phyloP scores from a whole-genome alignment of 177 flowering plant genomes.

The Vitis hybrid region DNA sequence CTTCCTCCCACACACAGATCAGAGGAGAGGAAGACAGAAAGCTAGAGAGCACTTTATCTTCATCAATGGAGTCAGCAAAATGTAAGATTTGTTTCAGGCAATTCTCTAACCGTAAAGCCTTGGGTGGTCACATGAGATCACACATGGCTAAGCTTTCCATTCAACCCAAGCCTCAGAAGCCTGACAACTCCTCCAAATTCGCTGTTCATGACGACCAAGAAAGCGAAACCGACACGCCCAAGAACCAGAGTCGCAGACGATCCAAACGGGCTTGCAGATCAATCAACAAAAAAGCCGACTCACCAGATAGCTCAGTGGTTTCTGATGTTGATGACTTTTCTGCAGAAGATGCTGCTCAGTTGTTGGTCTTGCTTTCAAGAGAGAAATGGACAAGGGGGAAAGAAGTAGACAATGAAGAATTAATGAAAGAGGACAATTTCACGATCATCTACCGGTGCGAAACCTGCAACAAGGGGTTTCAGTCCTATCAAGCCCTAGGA shows the following conservation, averaged over 20 bases:
- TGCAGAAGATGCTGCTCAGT: constrained; percentile 26
- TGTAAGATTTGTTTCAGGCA: constrained; percentile 34
- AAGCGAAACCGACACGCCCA: constrained; percentile 17
- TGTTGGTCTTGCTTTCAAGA: constrained; percentile 27
- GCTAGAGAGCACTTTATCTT: neutral
- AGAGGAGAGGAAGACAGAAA: neutral
- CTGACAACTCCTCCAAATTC: neutral
- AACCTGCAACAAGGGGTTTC: constrained; percentile 23
- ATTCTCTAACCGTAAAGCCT: constrained; percentile 37
- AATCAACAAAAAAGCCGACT: neutral
- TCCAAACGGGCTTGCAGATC: constrained; percentile 13
- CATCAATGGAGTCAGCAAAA: constrained; percentile 18
- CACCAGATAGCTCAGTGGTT: neutral
- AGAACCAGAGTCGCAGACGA: constrained; percentile 8
- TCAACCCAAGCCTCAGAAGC: constrained; percentile 12
- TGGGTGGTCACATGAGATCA: constrained; percentile 48
- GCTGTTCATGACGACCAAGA: constrained; percentile 5
- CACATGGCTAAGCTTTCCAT: constrained; percentile 27
- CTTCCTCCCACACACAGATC: neutral
- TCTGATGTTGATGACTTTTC: neutral
- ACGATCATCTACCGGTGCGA: constrained; percentile 19
- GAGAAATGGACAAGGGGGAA: constrained; percentile 16
- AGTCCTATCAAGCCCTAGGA: constrained; percentile 31
- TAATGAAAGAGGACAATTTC: neutral
- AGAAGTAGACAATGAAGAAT: neutral